These are phyloP conservation scores for Hygrocybe coccinea DNA, from an alignment of 768 basidiomycete genomes.

Conservation along the genomic window DNA sequence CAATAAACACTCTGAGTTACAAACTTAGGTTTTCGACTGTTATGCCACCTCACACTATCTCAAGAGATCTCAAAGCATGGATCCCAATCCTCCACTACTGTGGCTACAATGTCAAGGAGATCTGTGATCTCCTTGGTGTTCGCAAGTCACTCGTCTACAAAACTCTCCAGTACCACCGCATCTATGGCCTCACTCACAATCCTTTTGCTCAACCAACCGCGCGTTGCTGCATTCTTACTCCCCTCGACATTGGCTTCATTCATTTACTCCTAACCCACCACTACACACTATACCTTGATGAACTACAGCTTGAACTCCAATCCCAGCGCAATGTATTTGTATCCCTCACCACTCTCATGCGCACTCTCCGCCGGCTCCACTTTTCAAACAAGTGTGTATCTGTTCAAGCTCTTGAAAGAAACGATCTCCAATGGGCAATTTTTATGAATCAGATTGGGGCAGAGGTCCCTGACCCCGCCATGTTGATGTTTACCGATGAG, in stretches of 20 bases:
- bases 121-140: constrained; percentile 17
- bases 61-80: constrained; percentile 12
- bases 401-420: background rate
- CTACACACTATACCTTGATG: constrained; percentile 8
- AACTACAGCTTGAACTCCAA: background rate
- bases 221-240: constrained; percentile 4
- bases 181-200: constrained; percentile 4
- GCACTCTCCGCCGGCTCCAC: background rate
- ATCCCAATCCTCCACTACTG: constrained; percentile 15
- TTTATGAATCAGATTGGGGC: constrained; percentile 4
- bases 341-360: background rate
- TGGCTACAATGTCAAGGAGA: constrained; percentile 13
- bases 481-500: constrained; percentile 25
- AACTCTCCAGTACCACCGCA: constrained; percentile 1
- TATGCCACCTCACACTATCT: background rate
- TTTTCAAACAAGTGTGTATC: constrained; percentile 1
- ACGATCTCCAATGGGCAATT: background rate
- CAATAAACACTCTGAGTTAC: too few relatives aligned
- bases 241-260: constrained; percentile 6
- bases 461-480: background rate
- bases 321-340: background rate
- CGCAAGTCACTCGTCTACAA: constrained; percentile 14
- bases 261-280: background rate
- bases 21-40: too few relatives aligned
- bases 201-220: constrained; percentile 1